These are phyloP conservation scores for Lentithecium fluviatile DNA, from an alignment of 495 filamentous ascomycete species.

Conservation along the genomic window DNA sequence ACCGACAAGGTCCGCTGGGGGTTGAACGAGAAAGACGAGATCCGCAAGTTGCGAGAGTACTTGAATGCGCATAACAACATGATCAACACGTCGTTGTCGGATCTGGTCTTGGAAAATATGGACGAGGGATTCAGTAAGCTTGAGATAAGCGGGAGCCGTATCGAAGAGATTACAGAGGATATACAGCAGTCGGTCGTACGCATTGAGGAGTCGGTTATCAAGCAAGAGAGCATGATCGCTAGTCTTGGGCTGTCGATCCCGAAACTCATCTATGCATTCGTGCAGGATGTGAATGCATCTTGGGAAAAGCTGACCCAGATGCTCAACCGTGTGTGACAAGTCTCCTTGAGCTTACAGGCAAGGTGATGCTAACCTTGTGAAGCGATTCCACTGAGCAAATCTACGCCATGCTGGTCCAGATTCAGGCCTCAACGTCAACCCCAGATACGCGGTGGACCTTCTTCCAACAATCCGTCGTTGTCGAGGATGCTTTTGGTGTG, in stretches of 20 bases:
- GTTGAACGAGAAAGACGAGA: background rate
- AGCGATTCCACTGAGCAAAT: slow-evolving; percentile 4
- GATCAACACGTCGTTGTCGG: slow-evolving; percentile 4
- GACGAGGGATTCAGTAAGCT: background rate
- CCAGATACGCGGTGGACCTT: background rate
- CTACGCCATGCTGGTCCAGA: background rate
- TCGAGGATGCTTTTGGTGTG: background rate
- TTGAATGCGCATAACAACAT: slow-evolving; percentile 9
- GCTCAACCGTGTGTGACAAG: no score
- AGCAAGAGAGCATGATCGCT: no score
- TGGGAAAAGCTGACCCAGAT: no score
- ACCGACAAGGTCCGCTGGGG: background rate
- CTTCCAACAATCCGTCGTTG: background rate
- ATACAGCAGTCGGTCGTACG: no score
- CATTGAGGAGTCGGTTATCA: no score
- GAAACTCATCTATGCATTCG: no score
- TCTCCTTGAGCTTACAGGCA: no score
- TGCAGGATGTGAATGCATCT: no score
- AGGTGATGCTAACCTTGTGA: no score
- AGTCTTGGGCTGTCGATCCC: no score
- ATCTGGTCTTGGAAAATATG: background rate
- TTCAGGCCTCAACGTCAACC: background rate
- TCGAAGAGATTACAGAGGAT: no score
- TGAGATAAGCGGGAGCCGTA: no score
- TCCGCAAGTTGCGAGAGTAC: slow-evolving; percentile 7